Evolutionary conservation across 768 basidiomycete species (phyloP).

Genomic region (Rhodotorula paludigena): DNA sequence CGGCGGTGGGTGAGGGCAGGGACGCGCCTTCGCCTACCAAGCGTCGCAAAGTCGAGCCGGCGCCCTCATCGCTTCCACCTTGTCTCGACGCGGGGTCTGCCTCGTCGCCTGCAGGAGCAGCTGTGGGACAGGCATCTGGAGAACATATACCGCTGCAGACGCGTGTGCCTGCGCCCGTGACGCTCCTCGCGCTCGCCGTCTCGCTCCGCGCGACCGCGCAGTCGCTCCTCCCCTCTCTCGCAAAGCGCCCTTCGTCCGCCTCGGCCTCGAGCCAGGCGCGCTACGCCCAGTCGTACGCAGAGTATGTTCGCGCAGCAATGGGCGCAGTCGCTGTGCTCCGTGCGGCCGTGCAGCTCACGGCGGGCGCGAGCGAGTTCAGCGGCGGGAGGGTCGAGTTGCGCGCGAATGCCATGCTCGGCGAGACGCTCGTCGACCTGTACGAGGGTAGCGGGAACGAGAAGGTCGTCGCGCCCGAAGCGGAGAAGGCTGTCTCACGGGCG

Average conservation of each 20-base stretch:
- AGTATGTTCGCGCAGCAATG: background rate
- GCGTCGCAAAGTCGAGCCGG: too few relatives aligned
- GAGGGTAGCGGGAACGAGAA: slow-evolving; percentile 7
- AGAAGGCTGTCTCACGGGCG: slow-evolving; percentile 1
- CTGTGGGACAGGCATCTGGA: too few relatives aligned
- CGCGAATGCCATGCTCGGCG: slow-evolving; percentile 22
- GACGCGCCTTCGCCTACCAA: too few relatives aligned
- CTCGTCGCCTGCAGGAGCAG: too few relatives aligned
- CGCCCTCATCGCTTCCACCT: too few relatives aligned
- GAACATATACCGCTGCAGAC: too few relatives aligned
- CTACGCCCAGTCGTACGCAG: slow-evolving; percentile 7
- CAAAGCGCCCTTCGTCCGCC: slow-evolving; percentile 7
- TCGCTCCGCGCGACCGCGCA: slow-evolving; percentile 6
- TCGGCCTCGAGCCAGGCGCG: slow-evolving; percentile 3
- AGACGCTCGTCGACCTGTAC: slow-evolving; percentile 17
- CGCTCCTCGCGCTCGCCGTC: slow-evolving; percentile 8
- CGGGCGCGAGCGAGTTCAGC: background rate
- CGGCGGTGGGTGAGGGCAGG: too few relatives aligned
- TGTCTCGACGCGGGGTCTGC: too few relatives aligned
- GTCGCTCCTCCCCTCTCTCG: background rate
- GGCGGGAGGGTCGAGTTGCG: slow-evolving; percentile 19
- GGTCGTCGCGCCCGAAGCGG: background rate
- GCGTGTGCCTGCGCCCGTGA: slow-evolving; percentile 3
- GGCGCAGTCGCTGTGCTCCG: slow-evolving; percentile 6
- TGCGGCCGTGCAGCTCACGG: background rate